Base-by-base conservation (phyloP, 176 grass and related monocot species). In the Zea mays region DNA sequence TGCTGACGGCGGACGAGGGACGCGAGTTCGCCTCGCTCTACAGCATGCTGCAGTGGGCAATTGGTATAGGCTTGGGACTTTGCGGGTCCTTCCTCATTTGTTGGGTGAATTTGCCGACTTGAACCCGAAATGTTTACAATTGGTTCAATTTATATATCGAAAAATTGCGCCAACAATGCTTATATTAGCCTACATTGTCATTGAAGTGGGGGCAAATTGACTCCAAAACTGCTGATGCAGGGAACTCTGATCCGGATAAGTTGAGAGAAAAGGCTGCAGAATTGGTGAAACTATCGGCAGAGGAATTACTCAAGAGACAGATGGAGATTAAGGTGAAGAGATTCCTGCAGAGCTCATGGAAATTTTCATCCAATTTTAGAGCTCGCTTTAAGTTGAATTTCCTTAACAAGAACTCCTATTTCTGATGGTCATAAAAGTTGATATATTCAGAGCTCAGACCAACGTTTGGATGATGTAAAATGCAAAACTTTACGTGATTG, bases 11-110 rank as follows among this genome's bases (percentile, higher is more conserved):
- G 54, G 90, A 87, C 27, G 80, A 90, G 78, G 80, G 62, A 6
- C 89, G 87, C 8, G 89, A 83, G 3, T 98, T 98, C 81, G 77
- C 77, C 68, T 90, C 92, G 71, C 79, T 98, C 27, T 92, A 98
- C 57, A 73, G 89, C 82, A 94, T 98, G 89, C 81, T 94, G 49
- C 89, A 94, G 76, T 94, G 96, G 96, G 92, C 92, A 47, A 94
- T 98, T 82, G 96, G 92, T 98, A 88, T 21, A 52, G 69, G 1
- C 17, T 58, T 20, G 7, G 43, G 20, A 27, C 10, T 15, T 33
- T 6, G 20, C 19, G 9, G 39, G 40, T 47, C 56, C 56, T 59
- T 46, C 43, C 19, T 21, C 19, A 7, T 33, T 69, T 47, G 19
- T 12, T 2, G 10, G 45, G 2, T 70, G 67, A 70, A 15, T 49